A percentile compares a stretch with the other conserved stretches of the same genome.
Evolutionary conservation across 2,329 filamentous ascomycete genomes (phyloP).

Genomic region (Penicillium sp.): DNA sequence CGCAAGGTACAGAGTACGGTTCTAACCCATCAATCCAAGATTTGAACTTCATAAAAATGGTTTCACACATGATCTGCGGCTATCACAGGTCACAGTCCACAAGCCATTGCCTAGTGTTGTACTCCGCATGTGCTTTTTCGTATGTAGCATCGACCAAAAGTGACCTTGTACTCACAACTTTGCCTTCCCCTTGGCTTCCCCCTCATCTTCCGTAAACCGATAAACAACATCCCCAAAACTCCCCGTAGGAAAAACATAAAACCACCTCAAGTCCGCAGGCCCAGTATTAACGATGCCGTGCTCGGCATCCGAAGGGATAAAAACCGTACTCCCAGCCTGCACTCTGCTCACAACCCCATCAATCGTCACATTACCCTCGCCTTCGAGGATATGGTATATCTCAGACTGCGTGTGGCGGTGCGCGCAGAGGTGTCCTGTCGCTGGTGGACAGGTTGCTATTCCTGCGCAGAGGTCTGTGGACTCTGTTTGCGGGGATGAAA

Average conservation of each 20-base stretch:
- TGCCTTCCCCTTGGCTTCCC: not conserved
- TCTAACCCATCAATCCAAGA: no score
- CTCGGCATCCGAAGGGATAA: constrained; percentile 38
- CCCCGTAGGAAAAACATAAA: constrained; percentile 37
- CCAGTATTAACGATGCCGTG: constrained; percentile 33
- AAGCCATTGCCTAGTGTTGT: not conserved
- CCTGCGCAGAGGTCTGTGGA: constrained; percentile 33
- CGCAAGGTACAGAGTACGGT: no score
- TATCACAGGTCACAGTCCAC: no score
- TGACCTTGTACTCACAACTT: not conserved
- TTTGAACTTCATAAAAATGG: no score
- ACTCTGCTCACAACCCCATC: constrained; percentile 31
- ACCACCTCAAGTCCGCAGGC: constrained; percentile 29
- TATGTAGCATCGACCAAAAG: not conserved
- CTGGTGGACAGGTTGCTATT: constrained; percentile 29
- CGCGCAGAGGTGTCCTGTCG: constrained; percentile 28
- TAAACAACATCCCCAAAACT: constrained; percentile 36
- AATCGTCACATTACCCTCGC: constrained; percentile 32
- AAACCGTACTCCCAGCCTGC: constrained; percentile 30
- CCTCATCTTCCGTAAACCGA: constrained; percentile 21
- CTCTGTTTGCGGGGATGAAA: constrained; percentile 29
- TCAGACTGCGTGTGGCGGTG: constrained; percentile 40
- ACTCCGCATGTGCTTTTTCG: not conserved
- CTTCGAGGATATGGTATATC: constrained; percentile 37
- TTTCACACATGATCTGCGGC: no score